Percentiles rank a stretch among this genome's conserved stretches.
Evolutionary conservation across 78 protist species (phyloP).

Genomic region (Planoprotostelium fungivorum): DNA sequence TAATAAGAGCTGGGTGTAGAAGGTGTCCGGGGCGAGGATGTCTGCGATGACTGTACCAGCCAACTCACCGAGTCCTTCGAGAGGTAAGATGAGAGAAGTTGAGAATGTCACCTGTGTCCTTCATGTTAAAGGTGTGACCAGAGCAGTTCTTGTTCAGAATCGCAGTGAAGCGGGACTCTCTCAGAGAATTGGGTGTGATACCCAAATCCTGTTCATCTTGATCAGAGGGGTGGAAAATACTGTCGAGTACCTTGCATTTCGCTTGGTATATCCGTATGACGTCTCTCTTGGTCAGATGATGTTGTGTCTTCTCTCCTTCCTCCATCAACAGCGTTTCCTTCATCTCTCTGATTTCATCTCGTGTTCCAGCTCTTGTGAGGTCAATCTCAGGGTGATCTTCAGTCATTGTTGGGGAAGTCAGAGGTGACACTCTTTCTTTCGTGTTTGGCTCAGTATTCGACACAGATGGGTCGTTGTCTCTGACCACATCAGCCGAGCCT

Average conservation of each 20-base stretch:
- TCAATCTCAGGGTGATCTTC: too few relatives aligned
- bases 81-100: background rate
- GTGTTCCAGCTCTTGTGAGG: background rate
- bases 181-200: background rate
- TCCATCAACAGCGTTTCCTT: background rate
- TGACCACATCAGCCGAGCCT: background rate
- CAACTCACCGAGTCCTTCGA: background rate
- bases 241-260: background rate
- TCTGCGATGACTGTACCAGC: background rate
- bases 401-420: too few relatives aligned
- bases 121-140: background rate
- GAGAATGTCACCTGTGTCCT: background rate
- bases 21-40: background rate
- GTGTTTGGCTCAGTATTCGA: background rate
- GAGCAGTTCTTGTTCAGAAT: background rate
- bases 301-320: background rate
- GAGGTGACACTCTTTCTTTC: background rate
- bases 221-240: background rate
- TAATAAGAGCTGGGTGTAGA: too few relatives aligned
- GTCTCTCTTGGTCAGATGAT: background rate
- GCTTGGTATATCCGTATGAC: background rate
- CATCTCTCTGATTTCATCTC: background rate
- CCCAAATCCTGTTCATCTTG: background rate
- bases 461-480: too few relatives aligned
- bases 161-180: background rate